Evolutionary conservation across 169 alveolate genomes (phyloP), one percentile per base, ranked within the genome.

Genomic region (Theileria equi): DNA sequence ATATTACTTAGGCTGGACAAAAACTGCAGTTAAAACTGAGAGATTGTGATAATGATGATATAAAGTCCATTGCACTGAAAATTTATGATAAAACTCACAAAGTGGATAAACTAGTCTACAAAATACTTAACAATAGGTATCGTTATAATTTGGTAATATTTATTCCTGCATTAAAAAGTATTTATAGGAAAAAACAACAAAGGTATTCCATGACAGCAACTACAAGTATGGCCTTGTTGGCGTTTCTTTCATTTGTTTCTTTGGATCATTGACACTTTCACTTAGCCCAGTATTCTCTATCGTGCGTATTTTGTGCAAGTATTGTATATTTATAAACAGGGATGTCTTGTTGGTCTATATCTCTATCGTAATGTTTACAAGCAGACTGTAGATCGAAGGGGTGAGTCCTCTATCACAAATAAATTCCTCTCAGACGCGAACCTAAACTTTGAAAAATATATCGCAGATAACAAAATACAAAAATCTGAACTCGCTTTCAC

Each of bases 251-350:
- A 50, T 74, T 38, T 65, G 79, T 65, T 48, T 74, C 10, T 74
- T 74, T 40, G 84, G 80, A 40, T 74, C 84, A n/a, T 61, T 74
- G 19, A 38, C 67, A 6, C 11, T 74, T 26, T 74, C 84, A n/a
- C 64, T 74, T 25, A 68, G 66, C 25, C 84, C 84, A 19, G 29
- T 74, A 8, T 74, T 74, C 29, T 29, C 66, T 6, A 6, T 49
- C 35, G 84, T 28, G 65, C 41, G n/a, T 26, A 25, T 0, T 34
- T 21, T 59, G 40, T 11, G 17, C 6, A 5, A 7, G 13, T 8
- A 13, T 19, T 0, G 26, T 16, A 21, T 23, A 19, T n/a, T n/a
- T n/a, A n/a, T n/a, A n/a, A 16, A 0, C 61, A 74, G 84, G 84
- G 84, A 23, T 47, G 69, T 41, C 72, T 62, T 17, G 13, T 74